Base-by-base conservation (phyloP, 371 early-diverging fungal species). In the Mycotypha africana region DNA sequence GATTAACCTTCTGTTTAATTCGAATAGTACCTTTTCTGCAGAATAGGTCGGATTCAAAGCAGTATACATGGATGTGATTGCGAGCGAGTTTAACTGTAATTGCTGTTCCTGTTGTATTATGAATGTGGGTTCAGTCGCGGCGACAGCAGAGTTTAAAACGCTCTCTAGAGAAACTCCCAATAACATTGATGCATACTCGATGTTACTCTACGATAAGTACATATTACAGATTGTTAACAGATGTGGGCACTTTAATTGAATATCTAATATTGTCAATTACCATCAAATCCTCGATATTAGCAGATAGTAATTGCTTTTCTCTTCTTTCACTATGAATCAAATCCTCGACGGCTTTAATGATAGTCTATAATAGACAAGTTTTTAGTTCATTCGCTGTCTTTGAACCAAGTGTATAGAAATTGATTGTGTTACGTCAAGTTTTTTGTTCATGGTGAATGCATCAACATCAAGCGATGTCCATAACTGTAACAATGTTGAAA, bases 241-340 rank as follows among this genome's bases (percentile, higher is more conserved):
- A n/a, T n/a, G n/a, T n/a, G n/a, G n/a, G n/a, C n/a, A n/a, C n/a
- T n/a, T n/a, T n/a, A n/a, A n/a, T n/a, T n/a, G n/a, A n/a, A n/a
- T n/a, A n/a, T n/a, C n/a, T n/a, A n/a, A n/a, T n/a, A n/a, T n/a
- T n/a, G n/a, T 28, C 46, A 30, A 58, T 31, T 64, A 63, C 76
- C 65, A 70, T 60, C 15, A 65, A 33, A 50, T 75, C 76, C 44
- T 72, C 66, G 34, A 75, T 67, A 42, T 65, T 58, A 5, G 76
- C 76, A 4, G 65, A 50, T 11, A 75, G 47, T 31, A 63, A 3
- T 11, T n/a, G 33, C 38, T 50, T 59, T 38, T 59, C 54, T 26
- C 39, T 38, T 38, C 24, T 39, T 32, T 50, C 60, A 15, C 30
- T 37, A 10, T 24, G 3, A 9, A 59, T 47, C 12, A 54, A 30